Conservation (phyloP, 352 stramenopile genomes). For the Globisporangium paroecandrum region DNA sequence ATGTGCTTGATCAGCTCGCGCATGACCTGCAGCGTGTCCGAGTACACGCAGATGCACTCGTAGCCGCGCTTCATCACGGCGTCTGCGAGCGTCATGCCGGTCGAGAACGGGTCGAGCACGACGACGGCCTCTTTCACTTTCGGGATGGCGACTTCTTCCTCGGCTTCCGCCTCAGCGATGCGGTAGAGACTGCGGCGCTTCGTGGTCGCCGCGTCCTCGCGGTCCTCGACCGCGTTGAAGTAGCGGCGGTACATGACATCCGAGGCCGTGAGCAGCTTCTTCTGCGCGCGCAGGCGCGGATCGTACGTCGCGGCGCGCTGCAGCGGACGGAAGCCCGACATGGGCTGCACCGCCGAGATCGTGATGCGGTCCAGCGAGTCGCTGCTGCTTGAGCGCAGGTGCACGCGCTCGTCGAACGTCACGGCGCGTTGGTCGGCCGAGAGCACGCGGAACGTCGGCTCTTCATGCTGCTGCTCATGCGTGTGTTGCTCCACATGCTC, state of each 20-base stretch:
- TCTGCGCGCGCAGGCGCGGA: constrained; percentile 56
- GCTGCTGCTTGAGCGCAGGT: constrained; percentile 28
- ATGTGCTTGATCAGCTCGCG: constrained; percentile 56
- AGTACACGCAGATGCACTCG: constrained; percentile 88
- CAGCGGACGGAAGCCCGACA: constrained; percentile 69
- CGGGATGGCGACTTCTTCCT: constrained; percentile 20
- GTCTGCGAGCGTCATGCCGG: constrained; percentile 92
- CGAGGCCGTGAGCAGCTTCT: constrained; percentile 59
- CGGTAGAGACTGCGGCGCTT: constrained; percentile 41
- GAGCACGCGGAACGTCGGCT: constrained; percentile 52
- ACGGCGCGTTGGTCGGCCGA: constrained; percentile 69
- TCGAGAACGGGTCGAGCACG: constrained; percentile 96
- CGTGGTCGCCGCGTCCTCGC: constrained; percentile 26
- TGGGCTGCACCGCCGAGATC: constrained; percentile 38
- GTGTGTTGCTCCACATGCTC: background rate
- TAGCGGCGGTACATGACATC: constrained; percentile 79
- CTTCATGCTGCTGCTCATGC: background rate
- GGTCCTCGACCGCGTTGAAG: constrained; percentile 78
- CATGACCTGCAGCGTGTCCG: constrained; percentile 81
- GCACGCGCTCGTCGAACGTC: constrained; percentile 82
- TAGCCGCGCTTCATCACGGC: constrained; percentile 88
- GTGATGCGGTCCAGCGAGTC: constrained; percentile 34
- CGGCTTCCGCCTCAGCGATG: constrained; percentile 40
- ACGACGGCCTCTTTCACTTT: constrained; percentile 75
- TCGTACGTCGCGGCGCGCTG: constrained; percentile 79